phyloP scores from a whole-genome alignment of 2,329 filamentous ascomycete species.

The Allantophomopsis lycopodina region DNA sequence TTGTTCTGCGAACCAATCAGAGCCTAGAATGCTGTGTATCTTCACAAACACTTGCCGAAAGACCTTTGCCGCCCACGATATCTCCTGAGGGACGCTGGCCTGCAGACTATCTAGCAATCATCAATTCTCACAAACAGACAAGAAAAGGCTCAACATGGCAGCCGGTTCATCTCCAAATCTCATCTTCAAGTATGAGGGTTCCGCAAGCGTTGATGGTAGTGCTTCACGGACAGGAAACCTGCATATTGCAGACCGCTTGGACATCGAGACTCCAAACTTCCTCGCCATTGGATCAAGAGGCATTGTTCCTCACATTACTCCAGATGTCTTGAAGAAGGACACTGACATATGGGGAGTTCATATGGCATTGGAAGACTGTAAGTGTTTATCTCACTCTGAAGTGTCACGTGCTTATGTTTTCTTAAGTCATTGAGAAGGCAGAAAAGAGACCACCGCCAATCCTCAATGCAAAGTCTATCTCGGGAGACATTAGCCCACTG shows the following conservation, averaged over 20 bases:
- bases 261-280: conserved; percentile 74
- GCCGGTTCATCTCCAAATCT: no score
- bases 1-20: no score
- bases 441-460: conserved; percentile 33
- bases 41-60: no score
- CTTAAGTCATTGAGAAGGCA: conserved; percentile 37
- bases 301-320: conserved; percentile 74
- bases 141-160: no score
- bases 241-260: conserved; percentile 41
- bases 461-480: conserved; percentile 23
- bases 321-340: conserved; percentile 61
- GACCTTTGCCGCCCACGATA: no score
- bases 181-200: no score
- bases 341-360: conserved; percentile 59
- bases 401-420: conserved; percentile 2
- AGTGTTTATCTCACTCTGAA: conserved; percentile 20
- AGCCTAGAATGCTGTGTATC: no score
- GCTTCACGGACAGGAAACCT: conserved; percentile 24
- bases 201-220: background rate
- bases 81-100: no score
- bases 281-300: conserved; percentile 73
- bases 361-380: conserved; percentile 86
- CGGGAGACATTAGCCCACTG: conserved; percentile 29
- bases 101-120: no score
- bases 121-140: no score